These are phyloP conservation scores for Chaetoscypha palmicola DNA, from an alignment of 2,329 filamentous ascomycete genomes.

Conservation along the genomic window DNA sequence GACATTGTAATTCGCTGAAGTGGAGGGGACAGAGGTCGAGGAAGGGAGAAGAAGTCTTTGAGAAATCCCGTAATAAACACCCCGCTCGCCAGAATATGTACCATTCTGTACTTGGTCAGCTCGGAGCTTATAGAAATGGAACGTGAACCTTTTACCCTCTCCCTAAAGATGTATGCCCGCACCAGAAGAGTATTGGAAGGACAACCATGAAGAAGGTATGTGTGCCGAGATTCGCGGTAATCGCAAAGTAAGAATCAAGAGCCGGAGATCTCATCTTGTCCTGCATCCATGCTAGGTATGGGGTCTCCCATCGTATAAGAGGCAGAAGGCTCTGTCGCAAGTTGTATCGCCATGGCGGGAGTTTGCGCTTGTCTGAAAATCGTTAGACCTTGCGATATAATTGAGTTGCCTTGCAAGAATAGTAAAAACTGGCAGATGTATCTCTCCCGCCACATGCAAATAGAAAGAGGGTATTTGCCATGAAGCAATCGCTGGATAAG, in stretches of 20 bases:
- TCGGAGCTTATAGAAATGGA: slow-evolving; percentile 2
- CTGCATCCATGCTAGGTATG: slow-evolving; percentile 84
- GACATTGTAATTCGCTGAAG: slow-evolving; percentile 96
- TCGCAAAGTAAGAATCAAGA: slow-evolving; percentile 93
- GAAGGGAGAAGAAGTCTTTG: slow-evolving; percentile 90
- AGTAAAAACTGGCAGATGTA: too few relatives aligned
- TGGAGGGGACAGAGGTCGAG: slow-evolving; percentile 84
- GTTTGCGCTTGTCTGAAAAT: slow-evolving; percentile 64
- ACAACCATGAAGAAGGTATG: slow-evolving; percentile 99
- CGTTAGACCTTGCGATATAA: too few relatives aligned
- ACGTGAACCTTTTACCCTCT: slow-evolving; percentile 58
- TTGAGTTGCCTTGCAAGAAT: too few relatives aligned
- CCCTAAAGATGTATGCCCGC: slow-evolving; percentile 75
- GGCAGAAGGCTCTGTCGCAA: slow-evolving; percentile 78
- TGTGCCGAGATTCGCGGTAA: slow-evolving; percentile 91
- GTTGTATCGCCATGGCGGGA: slow-evolving; percentile 83
- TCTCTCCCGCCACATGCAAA: too few relatives aligned
- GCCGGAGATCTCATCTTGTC: slow-evolving; percentile 69
- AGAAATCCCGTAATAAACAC: slow-evolving; percentile 88
- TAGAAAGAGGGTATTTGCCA: background rate
- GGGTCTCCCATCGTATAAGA: slow-evolving; percentile 88
- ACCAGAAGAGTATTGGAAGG: slow-evolving; percentile 94
- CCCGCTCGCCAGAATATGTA: slow-evolving; percentile 70
- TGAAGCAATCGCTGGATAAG: too few relatives aligned
- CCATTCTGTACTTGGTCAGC: slow-evolving; percentile 41